Evolutionary conservation across 345 rosid genomes (phyloP).

Genomic region (Salix purpurea): DNA sequence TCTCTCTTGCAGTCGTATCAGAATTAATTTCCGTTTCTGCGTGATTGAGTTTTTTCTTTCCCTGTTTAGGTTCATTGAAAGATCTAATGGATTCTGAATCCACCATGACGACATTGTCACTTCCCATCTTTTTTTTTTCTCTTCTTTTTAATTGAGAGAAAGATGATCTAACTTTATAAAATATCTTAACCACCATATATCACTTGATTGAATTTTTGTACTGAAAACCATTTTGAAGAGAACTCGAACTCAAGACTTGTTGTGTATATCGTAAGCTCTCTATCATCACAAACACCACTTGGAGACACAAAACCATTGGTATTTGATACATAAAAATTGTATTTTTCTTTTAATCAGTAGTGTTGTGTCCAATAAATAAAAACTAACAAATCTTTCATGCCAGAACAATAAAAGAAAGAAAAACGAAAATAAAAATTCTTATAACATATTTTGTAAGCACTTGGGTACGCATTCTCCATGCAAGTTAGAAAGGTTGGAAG

Average conservation of each 20-base stretch:
- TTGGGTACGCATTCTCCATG: neutral
- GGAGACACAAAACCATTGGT: neutral
- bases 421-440: no score
- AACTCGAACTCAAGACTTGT: rapidly evolving
- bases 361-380: neutral
- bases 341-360: neutral
- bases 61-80: neutral
- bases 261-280: no score
- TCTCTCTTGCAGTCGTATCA: no score
- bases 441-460: neutral
- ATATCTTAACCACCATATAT: no score
- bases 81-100: neutral
- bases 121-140: neutral
- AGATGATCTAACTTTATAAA: no score
- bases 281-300: no score
- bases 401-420: no score
- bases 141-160: no score
- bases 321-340: neutral
- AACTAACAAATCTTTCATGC: neutral
- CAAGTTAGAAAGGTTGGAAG: neutral
- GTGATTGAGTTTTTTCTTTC: neutral
- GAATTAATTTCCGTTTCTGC: neutral
- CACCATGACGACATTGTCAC: neutral
- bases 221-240: no score
- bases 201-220: no score